These are phyloP conservation scores for Mycena sp. DNA, from an alignment of 1,284 basidiomycete species.

Conservation along the genomic window DNA sequence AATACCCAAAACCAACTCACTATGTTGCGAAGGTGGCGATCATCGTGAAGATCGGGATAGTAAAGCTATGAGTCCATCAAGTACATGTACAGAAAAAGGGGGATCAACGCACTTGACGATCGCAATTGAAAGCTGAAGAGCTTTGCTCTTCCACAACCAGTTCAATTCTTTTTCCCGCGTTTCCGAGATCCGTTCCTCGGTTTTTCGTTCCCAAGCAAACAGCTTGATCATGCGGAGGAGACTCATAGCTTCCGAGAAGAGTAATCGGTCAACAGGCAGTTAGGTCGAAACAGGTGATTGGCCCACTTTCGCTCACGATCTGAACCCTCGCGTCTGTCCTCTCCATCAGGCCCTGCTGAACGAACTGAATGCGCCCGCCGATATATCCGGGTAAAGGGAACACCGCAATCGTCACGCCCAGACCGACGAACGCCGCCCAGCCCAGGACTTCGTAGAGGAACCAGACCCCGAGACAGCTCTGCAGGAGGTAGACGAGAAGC, in stretches of 20 bases:
- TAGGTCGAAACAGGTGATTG: background rate
- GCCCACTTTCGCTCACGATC: conserved; percentile 54
- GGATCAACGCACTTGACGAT: conserved; percentile 50
- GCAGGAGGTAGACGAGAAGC: conserved; percentile 24
- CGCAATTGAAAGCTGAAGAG: conserved; percentile 53
- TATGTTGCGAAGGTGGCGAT: conserved; percentile 30
- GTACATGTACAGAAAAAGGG: conserved; percentile 31
- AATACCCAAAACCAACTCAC: conserved; percentile 4
- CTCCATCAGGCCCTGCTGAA: conserved; percentile 42
- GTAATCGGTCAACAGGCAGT: background rate
- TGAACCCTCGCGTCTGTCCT: conserved; percentile 47
- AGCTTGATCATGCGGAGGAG: conserved; percentile 73
- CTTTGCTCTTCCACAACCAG: conserved; percentile 53
- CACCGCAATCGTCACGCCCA: conserved; percentile 56
- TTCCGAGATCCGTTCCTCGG: conserved; percentile 57
- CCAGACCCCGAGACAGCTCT: conserved; percentile 40
- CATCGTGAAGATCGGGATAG: conserved; percentile 29
- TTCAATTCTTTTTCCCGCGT: conserved; percentile 65
- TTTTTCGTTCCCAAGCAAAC: conserved; percentile 72
- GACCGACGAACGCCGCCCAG: conserved; percentile 57
- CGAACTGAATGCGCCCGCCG: conserved; percentile 40
- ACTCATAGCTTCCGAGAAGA: conserved; percentile 46
- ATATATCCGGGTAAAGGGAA: conserved; percentile 59
- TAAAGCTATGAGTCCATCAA: conserved; percentile 15
- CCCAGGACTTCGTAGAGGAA: conserved; percentile 54